Conservation (phyloP, 148 eudicot species). For the Rhododendron williamsianum region DNA sequence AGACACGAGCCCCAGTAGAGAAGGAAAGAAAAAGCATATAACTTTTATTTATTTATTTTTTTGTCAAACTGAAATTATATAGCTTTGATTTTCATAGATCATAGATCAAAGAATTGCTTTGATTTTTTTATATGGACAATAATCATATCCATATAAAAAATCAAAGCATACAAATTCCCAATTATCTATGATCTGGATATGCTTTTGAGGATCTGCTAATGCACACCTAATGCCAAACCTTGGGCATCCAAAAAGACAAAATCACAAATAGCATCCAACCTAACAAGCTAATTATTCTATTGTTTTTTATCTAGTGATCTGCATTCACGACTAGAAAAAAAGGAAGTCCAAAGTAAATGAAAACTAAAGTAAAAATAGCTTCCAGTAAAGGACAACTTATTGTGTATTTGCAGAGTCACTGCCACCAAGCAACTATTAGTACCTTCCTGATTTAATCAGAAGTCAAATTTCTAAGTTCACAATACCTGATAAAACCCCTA, state of each 20-base stretch:
- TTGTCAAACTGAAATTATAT: too few relatives aligned
- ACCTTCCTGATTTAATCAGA: background rate
- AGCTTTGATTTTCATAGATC: too few relatives aligned
- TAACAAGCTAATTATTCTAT: background rate
- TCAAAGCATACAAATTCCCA: background rate
- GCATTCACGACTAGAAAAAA: background rate
- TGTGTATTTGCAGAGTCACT: background rate
- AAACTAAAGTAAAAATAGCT: background rate
- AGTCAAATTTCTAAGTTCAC: background rate
- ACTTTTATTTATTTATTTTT: background rate
- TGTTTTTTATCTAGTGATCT: background rate
- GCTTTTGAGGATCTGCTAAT: background rate
- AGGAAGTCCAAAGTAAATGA: background rate
- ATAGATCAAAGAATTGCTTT: background rate
- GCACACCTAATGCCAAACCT: background rate
- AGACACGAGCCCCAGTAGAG: background rate
- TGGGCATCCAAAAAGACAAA: background rate
- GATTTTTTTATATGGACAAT: background rate
- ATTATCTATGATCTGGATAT: background rate
- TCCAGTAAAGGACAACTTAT: background rate
- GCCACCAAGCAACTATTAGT: background rate
- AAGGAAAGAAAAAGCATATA: background rate
- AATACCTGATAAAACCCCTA: background rate
- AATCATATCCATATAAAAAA: background rate
- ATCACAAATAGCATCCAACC: background rate